These are phyloP conservation scores for Cynanchum wilfordii DNA, from an alignment of 257 asterid species.

Conservation along the genomic window DNA sequence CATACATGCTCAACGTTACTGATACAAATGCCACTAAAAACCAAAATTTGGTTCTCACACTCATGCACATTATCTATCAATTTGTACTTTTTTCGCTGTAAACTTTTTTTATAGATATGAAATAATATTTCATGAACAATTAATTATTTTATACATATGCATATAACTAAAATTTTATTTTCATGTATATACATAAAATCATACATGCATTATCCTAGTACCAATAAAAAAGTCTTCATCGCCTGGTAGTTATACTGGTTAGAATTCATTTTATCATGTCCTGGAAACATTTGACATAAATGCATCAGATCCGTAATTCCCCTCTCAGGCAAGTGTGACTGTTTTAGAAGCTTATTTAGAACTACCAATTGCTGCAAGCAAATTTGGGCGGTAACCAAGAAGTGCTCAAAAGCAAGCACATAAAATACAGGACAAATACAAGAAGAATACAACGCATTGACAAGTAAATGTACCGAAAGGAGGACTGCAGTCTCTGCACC, in stretches of 20 bases:
- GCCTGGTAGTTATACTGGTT: neutral
- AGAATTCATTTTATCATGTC: neutral
- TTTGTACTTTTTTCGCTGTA: too few relatives aligned
- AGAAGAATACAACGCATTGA: neutral
- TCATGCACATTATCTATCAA: too few relatives aligned
- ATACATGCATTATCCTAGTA: neutral
- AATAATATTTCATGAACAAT: too few relatives aligned
- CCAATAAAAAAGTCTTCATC: neutral
- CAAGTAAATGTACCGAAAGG: constrained; percentile 24
- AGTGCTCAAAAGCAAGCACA: neutral
- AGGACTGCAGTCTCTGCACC: constrained; percentile 39
- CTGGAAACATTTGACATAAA: neutral
- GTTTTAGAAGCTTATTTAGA: neutral
- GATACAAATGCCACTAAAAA: too few relatives aligned
- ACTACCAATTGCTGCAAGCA: neutral
- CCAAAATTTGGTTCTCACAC: too few relatives aligned
- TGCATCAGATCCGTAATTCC: neutral
- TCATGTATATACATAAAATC: too few relatives aligned
- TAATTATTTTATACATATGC: too few relatives aligned
- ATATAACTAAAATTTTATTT: too few relatives aligned
- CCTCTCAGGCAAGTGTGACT: neutral
- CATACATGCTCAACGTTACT: too few relatives aligned
- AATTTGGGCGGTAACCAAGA: neutral
- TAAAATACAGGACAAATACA: neutral
- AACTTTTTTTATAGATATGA: too few relatives aligned